Base-by-base conservation (phyloP, 768 basidiomycete species). In the Boletellus sp. region DNA sequence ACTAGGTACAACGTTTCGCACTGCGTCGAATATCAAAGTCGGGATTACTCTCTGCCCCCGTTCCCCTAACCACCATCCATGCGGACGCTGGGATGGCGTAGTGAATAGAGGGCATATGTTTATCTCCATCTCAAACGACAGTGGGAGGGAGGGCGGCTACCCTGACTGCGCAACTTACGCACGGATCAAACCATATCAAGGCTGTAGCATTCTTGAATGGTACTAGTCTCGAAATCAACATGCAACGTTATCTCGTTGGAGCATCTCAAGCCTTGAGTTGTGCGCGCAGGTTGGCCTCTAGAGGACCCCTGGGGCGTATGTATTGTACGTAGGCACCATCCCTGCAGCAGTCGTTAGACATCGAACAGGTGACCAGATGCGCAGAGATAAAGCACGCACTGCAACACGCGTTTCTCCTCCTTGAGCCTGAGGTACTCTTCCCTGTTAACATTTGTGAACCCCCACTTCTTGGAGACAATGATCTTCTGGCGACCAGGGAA, bases 401-500 rank as follows among this genome's bases (percentile, higher is more conserved):
- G 87, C 62, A 94, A 68, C 61, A 95, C 90, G 70, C 81, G 81
- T 79, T 93, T 93, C 37, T 92, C 87, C 64, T 84, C 83, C 80
- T 95, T 94, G 59, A 94, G 77, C 73, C 83, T 84, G 65, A 80
- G 62, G 71, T 96, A 98, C 41, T 94, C 93, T 59, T 82, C 85
- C 71, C 92, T 85, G 69, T 84, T 82, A 51, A 97, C 93, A 61
- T 88, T 87, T 36, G 96, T 99, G 78, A 99, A 98, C 53, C 94
- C 94, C 94, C 96, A 97, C 81, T 95, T 96, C 81, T 92, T 92
- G 50, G 87, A 91, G 59, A 93, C 78, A 58, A 94, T 94, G 70
- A 95, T 94, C 83, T 95, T 95, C 78, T 95, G 93, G 66, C 92
- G 84, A 50, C 93, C 92, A n/a, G 92, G 90, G 87, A 94, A 95